A percentile compares a stretch with the other conserved stretches of the same genome.
These are phyloP conservation scores for Candida dendrica DNA, from an alignment of 805 yeast genomes.

Conservation along the genomic window DNA sequence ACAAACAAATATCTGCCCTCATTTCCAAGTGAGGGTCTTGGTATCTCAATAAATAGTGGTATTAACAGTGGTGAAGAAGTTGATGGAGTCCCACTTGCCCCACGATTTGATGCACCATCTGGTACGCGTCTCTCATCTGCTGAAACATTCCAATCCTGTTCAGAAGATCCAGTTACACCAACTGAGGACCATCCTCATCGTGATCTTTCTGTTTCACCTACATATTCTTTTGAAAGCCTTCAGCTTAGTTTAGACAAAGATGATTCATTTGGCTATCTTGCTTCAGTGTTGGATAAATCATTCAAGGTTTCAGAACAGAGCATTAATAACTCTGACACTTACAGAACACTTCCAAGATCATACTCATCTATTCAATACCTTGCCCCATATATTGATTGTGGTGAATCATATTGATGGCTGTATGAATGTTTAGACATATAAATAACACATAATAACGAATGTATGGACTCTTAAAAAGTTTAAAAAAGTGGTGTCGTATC, in stretches of 20 bases:
- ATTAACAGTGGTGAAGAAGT: background rate
- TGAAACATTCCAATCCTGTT: background rate
- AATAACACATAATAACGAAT: no score
- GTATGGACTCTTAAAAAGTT: background rate
- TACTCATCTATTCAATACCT: constrained; percentile 29
- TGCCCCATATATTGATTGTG: constrained; percentile 21
- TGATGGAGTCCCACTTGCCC: background rate
- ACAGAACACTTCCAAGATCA: constrained; percentile 17
- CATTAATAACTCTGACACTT: constrained; percentile 10
- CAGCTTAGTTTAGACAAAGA: constrained; percentile 19
- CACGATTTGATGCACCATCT: background rate
- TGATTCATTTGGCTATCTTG: constrained; percentile 39
- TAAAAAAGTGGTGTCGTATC: no score
- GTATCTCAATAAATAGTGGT: background rate
- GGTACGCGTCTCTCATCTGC: background rate
- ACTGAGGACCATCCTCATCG: background rate
- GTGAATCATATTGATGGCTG: background rate
- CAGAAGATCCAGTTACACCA: background rate
- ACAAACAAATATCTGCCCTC: no score
- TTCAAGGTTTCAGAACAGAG: constrained; percentile 1
- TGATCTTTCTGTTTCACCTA: background rate
- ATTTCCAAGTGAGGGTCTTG: background rate
- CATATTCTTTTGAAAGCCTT: background rate
- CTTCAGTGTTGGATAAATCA: constrained; percentile 25
- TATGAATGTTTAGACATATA: no score